Base-by-base conservation (phyloP, 768 basidiomycete species). In the Collybiopsis confluens region DNA sequence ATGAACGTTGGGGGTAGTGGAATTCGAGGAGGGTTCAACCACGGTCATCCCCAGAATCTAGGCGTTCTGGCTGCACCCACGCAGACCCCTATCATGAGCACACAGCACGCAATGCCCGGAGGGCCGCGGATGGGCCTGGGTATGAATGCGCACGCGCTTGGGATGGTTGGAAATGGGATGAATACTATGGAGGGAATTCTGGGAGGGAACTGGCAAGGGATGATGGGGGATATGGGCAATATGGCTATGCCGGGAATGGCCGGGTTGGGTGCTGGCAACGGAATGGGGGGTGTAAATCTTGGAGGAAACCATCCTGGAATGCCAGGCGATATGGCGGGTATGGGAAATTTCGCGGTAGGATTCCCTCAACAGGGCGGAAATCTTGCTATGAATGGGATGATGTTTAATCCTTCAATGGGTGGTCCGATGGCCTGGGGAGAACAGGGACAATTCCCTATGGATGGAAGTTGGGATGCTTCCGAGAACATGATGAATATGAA, bases 281-380 rank as follows among this genome's bases (percentile, higher is more conserved):
- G 58, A 42, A 58, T 57, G 57, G 60, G 59, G 30, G 37, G 30
- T 37, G 56, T 44, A 8, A 33, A 33, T 18, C 11, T 45, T 20
- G 61, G 50, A 52, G 65, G 66, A 56, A 61, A 46, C 27, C n/a
- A n/a, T n/a, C 58, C 36, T 52, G 65, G 67, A 57, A 60, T 51
- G 42, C n/a, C n/a, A n/a, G 28, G 5, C 6, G 42, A 47, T 41
- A 54, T 54, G 35, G 36, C 36, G 21, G 45, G 45, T 11, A 46
- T 54, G 45, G 45, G 27, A 16, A 37, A 36, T 30, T 16, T 23
- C 10, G 49, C 37, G 18, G 8, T 52, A 23, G 26, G 18, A 4
- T 15, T n/a, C 28, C 24, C 10, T 42, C 27, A 33, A n/a, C 28
- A 26, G 7, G 40, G 41, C 18, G 51, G 50, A 11, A 18, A 33